Percentiles rank a stretch among this genome's conserved stretches.
Conservation (phyloP, 2,329 filamentous ascomycete genomes). For the Kalmusia sp. region DNA sequence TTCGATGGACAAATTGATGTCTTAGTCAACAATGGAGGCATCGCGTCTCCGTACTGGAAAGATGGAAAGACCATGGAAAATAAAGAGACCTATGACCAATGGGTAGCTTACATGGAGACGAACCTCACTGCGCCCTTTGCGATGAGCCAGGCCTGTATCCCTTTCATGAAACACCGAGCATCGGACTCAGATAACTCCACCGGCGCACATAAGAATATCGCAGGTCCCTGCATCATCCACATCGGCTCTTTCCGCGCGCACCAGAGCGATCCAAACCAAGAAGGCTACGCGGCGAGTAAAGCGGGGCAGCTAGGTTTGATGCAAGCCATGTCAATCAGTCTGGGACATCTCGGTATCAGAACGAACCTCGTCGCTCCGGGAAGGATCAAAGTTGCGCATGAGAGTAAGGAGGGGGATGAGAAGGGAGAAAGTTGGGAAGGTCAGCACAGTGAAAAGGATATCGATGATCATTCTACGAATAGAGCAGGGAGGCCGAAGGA, state of each 20-base stretch:
- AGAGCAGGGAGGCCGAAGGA: conserved; percentile 55
- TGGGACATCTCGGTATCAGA: conserved; percentile 53
- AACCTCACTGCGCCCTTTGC: conserved; percentile 57
- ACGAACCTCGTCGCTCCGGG: conserved; percentile 59
- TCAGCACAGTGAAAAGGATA: conserved; percentile 48
- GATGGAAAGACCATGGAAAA: conserved; percentile 57
- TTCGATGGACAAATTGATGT: conserved; percentile 50
- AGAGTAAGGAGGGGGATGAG: conserved; percentile 55
- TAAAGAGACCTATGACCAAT: conserved; percentile 50
- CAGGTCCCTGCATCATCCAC: conserved; percentile 56
- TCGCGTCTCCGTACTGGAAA: conserved; percentile 50
- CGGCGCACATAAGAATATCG: conserved; percentile 36
- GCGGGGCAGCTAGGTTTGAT: conserved; percentile 59
- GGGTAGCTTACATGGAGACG: conserved; percentile 56
- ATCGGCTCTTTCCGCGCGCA: conserved; percentile 56
- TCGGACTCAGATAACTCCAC: conserved; percentile 25
- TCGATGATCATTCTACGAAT: conserved; percentile 53
- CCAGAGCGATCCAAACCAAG: conserved; percentile 56
- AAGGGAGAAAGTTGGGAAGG: conserved; percentile 48
- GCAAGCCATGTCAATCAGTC: conserved; percentile 58
- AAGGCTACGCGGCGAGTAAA: conserved; percentile 60
- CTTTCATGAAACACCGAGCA: conserved; percentile 52
- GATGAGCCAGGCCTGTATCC: conserved; percentile 55
- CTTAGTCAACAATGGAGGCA: conserved; percentile 48
- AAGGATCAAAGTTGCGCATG: conserved; percentile 56